Evolutionary conservation across 2,329 filamentous ascomycete species (phyloP).

Genomic region (Beauveria varroae): DNA sequence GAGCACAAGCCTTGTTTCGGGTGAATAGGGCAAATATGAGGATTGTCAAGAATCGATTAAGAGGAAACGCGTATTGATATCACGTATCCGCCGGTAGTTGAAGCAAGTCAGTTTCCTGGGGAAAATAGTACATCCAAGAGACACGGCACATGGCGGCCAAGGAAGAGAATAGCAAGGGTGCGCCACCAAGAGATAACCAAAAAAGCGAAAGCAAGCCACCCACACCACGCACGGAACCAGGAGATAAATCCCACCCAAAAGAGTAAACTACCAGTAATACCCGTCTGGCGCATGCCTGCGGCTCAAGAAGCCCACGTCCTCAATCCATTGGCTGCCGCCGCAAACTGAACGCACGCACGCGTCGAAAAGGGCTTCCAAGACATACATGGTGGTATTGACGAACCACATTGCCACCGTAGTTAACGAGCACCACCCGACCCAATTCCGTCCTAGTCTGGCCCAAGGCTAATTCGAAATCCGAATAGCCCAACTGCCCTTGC

Average conservation of each 20-base stretch:
- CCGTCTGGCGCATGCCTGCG: neutral
- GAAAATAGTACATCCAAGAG: neutral
- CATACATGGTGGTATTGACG: no score
- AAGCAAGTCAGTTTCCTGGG: no score
- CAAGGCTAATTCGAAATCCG: neutral
- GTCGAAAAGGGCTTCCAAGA: neutral
- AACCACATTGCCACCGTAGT: neutral
- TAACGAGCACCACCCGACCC: neutral
- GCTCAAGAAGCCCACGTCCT: neutral
- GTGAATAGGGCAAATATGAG: no score
- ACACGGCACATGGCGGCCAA: neutral
- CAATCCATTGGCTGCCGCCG: conserved; percentile 4
- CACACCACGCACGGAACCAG: neutral
- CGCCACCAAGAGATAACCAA: neutral
- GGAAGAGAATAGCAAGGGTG: neutral
- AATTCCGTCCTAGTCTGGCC: neutral
- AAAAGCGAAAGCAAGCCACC: neutral
- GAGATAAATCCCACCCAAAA: neutral
- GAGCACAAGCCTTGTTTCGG: no score
- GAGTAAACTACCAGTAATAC: neutral
- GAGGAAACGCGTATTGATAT: neutral
- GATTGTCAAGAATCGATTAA: no score
- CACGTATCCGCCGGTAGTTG: no score
- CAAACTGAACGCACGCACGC: conserved; percentile 1
- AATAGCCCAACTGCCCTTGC: neutral